Base-by-base conservation (phyloP, 2,329 filamentous ascomycete species). In the Claviceps digitariae region DNA sequence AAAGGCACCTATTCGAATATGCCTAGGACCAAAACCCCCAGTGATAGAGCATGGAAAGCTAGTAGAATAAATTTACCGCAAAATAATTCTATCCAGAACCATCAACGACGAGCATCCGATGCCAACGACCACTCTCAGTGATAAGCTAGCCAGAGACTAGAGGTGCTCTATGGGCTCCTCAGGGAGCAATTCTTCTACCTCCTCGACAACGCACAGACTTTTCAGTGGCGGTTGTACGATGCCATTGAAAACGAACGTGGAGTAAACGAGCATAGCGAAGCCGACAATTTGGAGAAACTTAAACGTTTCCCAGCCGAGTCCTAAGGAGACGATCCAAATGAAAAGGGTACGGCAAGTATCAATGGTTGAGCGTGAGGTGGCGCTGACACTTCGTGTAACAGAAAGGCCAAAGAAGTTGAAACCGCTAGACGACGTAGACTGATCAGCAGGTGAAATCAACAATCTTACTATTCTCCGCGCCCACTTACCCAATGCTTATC, bases 371-470 rank as follows among this genome's bases (percentile, higher is more conserved):
- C 93, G 83, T 1, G 91, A 89, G 0, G 93, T 98, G 12, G 93
- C 93, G 57, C 87, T 94, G 59, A 98, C 89, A 57, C 72, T 83
- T 56, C 88, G 82, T 1, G 93, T 98, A 9, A 98, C 91, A 0
- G 87, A 93, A 10, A 98, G 79, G 8, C 93, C 93, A 69, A 98
- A 98, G 75, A 95, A 98, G 72, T 98, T 98, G 79, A 97, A 98
- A 52, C 91, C 90, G 58, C 89, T 94, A 34, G 44, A 31, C 56
- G 21, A 44, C 56, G 52, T 4, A 54, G 53, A 57, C 55, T 66
- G 54, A 62, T 45, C 51, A 52, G 56, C 3, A 31, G n/a, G n/a
- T 10, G 31, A 36, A 25, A 40, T 27, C 9, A 9, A 21, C 29
- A 17, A 10, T 29, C n/a, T n/a, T 1, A 15, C 25, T 34, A 10